Evolutionary conservation across 495 filamentous ascomycete species (phyloP), one percentile per base, ranked within the genome.

Genomic region (Tuber indicum): DNA sequence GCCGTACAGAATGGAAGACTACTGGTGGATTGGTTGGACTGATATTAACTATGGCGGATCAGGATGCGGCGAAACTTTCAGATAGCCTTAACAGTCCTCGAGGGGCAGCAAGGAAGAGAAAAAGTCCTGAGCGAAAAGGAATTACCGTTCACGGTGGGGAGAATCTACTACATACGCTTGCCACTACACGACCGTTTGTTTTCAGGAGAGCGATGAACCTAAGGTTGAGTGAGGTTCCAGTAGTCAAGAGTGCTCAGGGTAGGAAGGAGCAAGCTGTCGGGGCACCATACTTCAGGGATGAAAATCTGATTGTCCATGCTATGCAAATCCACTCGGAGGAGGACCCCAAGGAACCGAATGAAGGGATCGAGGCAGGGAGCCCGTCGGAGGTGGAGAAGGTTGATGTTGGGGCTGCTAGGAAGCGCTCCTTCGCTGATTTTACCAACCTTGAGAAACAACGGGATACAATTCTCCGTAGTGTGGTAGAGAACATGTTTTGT

Each of bases 151-250:
- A 94, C 82, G 94, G 94, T 14, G 88, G 91, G 10, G 87, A 88
- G 74, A 97, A 97, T 84, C 81, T 97, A 69, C 87, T 88, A 42
- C 92, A 98, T 80, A 88, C 89, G 1, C 82, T 99, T 58, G 94
- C 94, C 45, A 92, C 93, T 0, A 90, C 92, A n/a, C 88, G 96
- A 58, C 85, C 90, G 45, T 98, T 97, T 84, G 88, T 99, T n/a
- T 95, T 98, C 82, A 87, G 96, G 42, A 93, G 91, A 81, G 90
- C 91, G 0, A 87, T 95, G 82, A 93, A 94, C 1, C 66, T 97
- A 2, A 85, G 82, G 36, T 87, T 89, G 41, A 86, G 87, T 71
- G 96, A 98, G 84, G 87, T 92, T 75, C 86, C 86, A 52, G 75
- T 36, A 21, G 49, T 23, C 19, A 45, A 36, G 44, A 17, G 14